A percentile compares a stretch with the other conserved stretches of the same genome.
Evolutionary conservation across 2,329 filamentous ascomycete genomes (phyloP).

Genomic region (Ophiostoma himal-ulmi): DNA sequence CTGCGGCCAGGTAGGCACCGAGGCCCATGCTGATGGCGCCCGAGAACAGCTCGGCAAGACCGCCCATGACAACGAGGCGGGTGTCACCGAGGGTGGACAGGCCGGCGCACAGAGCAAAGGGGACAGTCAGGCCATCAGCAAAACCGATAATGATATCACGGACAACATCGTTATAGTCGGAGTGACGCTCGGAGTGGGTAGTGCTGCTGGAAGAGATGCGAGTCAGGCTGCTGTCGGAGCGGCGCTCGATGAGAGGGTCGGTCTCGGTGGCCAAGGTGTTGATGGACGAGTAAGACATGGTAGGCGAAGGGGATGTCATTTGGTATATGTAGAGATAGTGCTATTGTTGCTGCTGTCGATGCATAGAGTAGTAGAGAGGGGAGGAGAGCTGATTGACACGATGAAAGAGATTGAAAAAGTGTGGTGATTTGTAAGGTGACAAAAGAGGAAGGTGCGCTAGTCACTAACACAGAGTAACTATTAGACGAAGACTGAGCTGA

Average conservation of each 20-base stretch:
- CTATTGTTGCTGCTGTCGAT: neutral
- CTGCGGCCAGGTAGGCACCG: constrained; percentile 64
- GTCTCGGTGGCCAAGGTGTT: constrained; percentile 19
- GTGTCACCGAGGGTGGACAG: constrained; percentile 61
- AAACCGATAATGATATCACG: constrained; percentile 69
- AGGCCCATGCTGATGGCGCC: constrained; percentile 74
- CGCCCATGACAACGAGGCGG: constrained; percentile 63
- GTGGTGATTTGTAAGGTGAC: constrained; percentile 13
- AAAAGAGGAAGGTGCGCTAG: constrained; percentile 25
- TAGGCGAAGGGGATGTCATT: neutral
- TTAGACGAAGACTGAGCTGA: neutral
- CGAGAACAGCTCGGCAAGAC: constrained; percentile 67
- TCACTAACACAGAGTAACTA: constrained; percentile 19
- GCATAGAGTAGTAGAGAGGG: neutral
- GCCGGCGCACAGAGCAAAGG: constrained; percentile 71
- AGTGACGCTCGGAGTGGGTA: constrained; percentile 26
- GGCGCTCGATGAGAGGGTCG: constrained; percentile 26
- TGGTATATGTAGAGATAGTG: neutral
- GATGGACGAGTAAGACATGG: constrained; percentile 20
- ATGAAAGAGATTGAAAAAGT: neutral
- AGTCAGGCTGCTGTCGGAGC: constrained; percentile 25
- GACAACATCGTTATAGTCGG: constrained; percentile 42
- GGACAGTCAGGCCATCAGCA: constrained; percentile 72
- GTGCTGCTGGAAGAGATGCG: constrained; percentile 23
- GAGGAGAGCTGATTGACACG: neutral